Evolutionary conservation across 2,329 filamentous ascomycete genomes (phyloP), one percentile per base, ranked within the genome.

Genomic region (Fusarium drepaniforme): DNA sequence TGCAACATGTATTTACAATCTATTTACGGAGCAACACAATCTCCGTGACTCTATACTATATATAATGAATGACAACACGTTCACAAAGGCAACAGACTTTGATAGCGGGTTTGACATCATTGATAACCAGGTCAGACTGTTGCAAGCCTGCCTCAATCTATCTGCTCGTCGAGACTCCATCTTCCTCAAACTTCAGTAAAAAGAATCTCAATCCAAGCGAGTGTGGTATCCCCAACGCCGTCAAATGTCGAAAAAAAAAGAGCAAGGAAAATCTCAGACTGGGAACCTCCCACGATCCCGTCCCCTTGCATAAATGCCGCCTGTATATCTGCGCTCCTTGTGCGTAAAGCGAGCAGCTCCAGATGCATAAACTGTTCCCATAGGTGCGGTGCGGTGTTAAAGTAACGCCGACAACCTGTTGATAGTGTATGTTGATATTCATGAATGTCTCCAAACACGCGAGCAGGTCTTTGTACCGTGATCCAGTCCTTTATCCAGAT

Each of bases 41-140:
- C 25, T 53, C 49, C 49, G 25, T 33, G 5, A 2, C 46, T 53
- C 49, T 33, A 53, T 30, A n/a, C 28, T 53, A 53, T 30, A 30
- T 53, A 33, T 21, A 57, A 37, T 21, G 51, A 30, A 37, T 21
- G 51, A 30, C 33, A 57, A 37, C 53, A 57, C 28, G 33, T 64
- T 64, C 62, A 59, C 57, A 64, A 46, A 65, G 18, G 35, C 18
- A 37, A 57, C 21, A 51, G 3, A 59, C 49, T 58, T 30, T 59
- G 62, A 38, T 64, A 59, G 51, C 65, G 72, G 68, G 72, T 71
- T 61, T 67, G 81, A 78, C 74, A 88, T 86, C n/a, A 73, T 79
- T 59, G 76, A 76, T 73, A 72, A 75, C 64, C 53, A 76, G 58
- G 72, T 53, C 53, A 72, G 67, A 53, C 72, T 46, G 46, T 51